Base-by-base conservation (phyloP, 2,329 filamentous ascomycete species). In the Curvularia sp. region DNA sequence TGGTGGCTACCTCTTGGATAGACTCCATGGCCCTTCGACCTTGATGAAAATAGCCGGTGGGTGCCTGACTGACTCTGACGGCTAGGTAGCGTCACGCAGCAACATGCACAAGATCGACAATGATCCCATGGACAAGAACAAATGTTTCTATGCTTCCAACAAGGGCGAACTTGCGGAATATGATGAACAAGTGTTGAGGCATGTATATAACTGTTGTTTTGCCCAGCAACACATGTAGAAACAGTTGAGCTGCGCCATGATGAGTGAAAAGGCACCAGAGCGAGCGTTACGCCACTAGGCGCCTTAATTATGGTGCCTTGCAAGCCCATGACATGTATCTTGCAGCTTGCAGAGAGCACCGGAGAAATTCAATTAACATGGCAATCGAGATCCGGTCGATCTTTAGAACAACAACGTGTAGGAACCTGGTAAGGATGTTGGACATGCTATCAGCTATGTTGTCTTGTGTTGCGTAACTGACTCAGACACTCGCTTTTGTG, bases 41-140 rank as follows among this genome's bases (percentile, higher is more conserved):
- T 13, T 23, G 39, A n/a, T 21, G 28, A 34, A 19, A 60, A 64
- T 60, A 63, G 53, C 62, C 62, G 60, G 62, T 60, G 62, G 59
- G 49, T 64, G 47, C 57, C 54, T 60, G 60, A 41, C 54, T 60
- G 60, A 41, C 36, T 48, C 54, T 55, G 55, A 58, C 56, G 8
- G 25, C 30, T 47, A 50, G 19, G 21, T 42, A 42, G 39, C 28
- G 53, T 50, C 38, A 36, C 50, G 28, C 23, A 49, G 47, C 19
- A 23, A 13, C 18, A 28, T 50, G 21, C 32, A 34, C 19, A 46
- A 23, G 25, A 53, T 19, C 50, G 38, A 21, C n/a, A 49, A 32
- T 51, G 49, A 49, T 36, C 50, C 50, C 55, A 49, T 45, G 47
- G n/a, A 57, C 34, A 23, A 39, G 59, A 57, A 13, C 38, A 39